These are phyloP conservation scores for Beauveria medogensis DNA, from an alignment of 2,329 filamentous ascomycete genomes.

Conservation along the genomic window DNA sequence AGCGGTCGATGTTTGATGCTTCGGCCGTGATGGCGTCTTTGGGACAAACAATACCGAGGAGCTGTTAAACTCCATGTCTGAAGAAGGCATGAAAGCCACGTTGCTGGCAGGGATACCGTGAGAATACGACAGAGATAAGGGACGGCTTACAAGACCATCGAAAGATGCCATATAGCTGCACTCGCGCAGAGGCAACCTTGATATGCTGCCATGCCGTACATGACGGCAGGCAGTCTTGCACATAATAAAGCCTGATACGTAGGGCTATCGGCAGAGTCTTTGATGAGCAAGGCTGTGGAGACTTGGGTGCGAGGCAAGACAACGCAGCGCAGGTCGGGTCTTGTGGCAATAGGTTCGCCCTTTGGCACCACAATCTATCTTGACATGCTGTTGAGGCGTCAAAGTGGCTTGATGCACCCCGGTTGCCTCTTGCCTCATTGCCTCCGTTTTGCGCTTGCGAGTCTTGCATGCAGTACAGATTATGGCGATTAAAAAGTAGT, in stretches of 20 bases:
- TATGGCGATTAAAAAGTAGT: background rate
- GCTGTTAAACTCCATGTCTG: background rate
- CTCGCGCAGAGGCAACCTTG: background rate
- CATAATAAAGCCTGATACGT: background rate
- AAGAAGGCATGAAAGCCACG: background rate
- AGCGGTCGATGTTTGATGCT: background rate
- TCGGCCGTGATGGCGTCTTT: background rate
- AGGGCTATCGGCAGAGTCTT: background rate
- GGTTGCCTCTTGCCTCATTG: background rate
- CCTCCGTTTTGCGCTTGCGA: background rate
- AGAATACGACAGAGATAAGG: background rate
- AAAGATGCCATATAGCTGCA: background rate
- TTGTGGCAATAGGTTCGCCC: background rate
- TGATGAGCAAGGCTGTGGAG: background rate
- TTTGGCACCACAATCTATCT: constrained; percentile 3
- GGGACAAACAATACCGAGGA: background rate
- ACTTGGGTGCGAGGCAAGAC: background rate
- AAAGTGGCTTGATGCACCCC: constrained; percentile 2
- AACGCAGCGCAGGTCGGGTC: background rate
- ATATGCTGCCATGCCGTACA: background rate
- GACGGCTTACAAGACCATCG: background rate
- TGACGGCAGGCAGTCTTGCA: background rate
- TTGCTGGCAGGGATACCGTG: background rate
- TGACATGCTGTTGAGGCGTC: background rate
- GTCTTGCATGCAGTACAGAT: background rate